Conservation (phyloP, 768 basidiomycete genomes). For the Suillus bovinus region DNA sequence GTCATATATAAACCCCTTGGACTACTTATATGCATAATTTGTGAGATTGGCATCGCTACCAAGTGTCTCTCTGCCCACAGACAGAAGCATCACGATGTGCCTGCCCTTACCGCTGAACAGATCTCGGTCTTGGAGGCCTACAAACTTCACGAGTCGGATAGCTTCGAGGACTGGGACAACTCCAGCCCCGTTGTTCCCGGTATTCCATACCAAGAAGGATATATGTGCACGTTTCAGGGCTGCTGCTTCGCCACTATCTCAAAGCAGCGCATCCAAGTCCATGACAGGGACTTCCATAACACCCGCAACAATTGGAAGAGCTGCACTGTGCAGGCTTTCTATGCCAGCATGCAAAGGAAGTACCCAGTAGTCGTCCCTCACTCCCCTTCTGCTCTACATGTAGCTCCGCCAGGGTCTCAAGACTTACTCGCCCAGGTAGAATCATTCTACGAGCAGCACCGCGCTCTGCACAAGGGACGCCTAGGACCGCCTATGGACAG, state of each 20-base stretch:
- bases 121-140: not conserved
- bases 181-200: not conserved
- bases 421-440: not conserved
- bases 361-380: not conserved
- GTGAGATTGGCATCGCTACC: not conserved
- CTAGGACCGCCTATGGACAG: not conserved
- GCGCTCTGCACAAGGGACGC: not conserved
- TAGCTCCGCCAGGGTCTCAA: not conserved
- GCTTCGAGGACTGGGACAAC: not conserved
- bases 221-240: not conserved
- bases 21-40: not conserved
- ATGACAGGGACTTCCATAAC: not conserved
- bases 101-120: not conserved
- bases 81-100: not conserved
- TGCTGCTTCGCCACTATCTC: not conserved
- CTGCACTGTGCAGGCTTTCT: not conserved
- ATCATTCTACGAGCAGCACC: not conserved
- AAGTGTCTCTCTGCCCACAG: not conserved
- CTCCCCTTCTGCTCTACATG: not conserved
- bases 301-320: not conserved
- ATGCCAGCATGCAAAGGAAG: not conserved
- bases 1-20: not conserved
- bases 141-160: not conserved
- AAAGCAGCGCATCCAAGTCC: not conserved
- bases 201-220: not conserved